Base-by-base conservation (phyloP, 768 basidiomycete species). In the Boletellus ananiceps region DNA sequence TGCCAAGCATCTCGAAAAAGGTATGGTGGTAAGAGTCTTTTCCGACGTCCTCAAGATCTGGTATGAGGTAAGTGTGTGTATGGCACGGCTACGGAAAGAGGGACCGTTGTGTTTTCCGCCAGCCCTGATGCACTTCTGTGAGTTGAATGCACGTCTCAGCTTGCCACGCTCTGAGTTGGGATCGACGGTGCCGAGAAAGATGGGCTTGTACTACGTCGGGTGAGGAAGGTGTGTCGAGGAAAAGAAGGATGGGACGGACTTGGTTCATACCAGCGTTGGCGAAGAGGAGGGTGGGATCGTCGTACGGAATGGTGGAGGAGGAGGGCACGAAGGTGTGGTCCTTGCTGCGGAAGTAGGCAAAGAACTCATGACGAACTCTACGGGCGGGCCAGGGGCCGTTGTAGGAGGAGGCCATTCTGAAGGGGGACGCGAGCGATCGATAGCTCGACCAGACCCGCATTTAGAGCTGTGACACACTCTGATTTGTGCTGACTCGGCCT, bases 201-300 rank as follows among this genome's bases (percentile, higher is more conserved):
- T 91, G 37, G 90, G 74, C 73, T 99, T 98, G 76, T 89, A 98
- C 88, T 98, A 51, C 48, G 40, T 47, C 35, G 68, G 44, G 49
- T 57, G 42, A 57, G 56, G 44, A 54, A 11, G 14, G 15, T 3
- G 11, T 7, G 25, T 33, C 0, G 31, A 46, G 19, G 27, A 43
- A 12, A 8, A 49, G 39, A 18, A 25, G 42, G 8, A 41, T n/a
- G 39, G 32, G 41, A 51, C 72, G 32, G 57, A 82, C 88, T 78
- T 93, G 91, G 65, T 93, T 93, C 91, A 93, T 95, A 51, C 96
- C 96, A 56, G 95, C 95, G 76, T 99, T 99, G 50, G 93, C 93
- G 61, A 99, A 99, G 47, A 98, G 82, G 33, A 99, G 77, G 14
- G 96, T 97, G 2, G 95, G 95, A 71, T 98, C 96, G 51, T 98